phyloP scores from a whole-genome alignment of 805 yeast species.

The Metschnikowia orientalis region DNA sequence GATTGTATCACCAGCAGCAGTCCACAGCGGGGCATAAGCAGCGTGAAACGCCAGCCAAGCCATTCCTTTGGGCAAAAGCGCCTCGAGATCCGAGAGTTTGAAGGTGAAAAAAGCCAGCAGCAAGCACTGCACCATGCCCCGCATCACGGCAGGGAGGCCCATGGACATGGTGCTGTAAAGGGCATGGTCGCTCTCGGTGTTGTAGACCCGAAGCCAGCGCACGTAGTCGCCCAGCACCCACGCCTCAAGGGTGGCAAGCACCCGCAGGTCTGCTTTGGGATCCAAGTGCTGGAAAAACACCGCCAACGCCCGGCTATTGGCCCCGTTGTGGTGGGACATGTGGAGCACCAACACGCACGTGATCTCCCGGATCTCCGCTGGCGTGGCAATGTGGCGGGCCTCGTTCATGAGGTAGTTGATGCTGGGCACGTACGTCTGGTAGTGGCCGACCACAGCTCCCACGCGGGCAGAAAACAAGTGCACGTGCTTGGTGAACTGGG shows the following conservation, averaged over 20 bases:
- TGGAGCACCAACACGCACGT: slow-evolving; percentile 44
- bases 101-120: slow-evolving; percentile 37
- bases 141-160: slow-evolving; percentile 33
- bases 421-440: slow-evolving; percentile 53
- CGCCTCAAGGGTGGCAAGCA: slow-evolving; percentile 19
- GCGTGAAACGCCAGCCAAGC: slow-evolving; percentile 18
- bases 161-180: slow-evolving; percentile 38
- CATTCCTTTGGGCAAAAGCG: slow-evolving; percentile 25
- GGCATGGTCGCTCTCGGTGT: slow-evolving; percentile 30
- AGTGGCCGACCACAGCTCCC: slow-evolving; percentile 43
- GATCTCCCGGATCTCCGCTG: slow-evolving; percentile 36
- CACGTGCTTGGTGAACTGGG: slow-evolving; percentile 42
- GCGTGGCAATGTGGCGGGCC: slow-evolving; percentile 19
- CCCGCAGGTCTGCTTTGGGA: slow-evolving; percentile 11
- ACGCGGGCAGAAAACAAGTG: slow-evolving; percentile 45
- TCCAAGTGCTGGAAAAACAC: slow-evolving; percentile 26
- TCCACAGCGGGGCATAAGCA: slow-evolving; percentile 29
- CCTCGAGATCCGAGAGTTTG: slow-evolving; percentile 23
- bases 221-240: slow-evolving; percentile 31
- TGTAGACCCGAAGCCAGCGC: slow-evolving; percentile 28
- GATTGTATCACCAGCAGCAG: slow-evolving; percentile 22
- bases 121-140: slow-evolving; percentile 28
- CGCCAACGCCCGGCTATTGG: slow-evolving; percentile 28
- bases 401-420: slow-evolving; percentile 38
- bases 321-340: slow-evolving; percentile 36